phyloP scores from a whole-genome alignment of 2,329 filamentous ascomycete genomes.

The Sporothrix sp. region DNA sequence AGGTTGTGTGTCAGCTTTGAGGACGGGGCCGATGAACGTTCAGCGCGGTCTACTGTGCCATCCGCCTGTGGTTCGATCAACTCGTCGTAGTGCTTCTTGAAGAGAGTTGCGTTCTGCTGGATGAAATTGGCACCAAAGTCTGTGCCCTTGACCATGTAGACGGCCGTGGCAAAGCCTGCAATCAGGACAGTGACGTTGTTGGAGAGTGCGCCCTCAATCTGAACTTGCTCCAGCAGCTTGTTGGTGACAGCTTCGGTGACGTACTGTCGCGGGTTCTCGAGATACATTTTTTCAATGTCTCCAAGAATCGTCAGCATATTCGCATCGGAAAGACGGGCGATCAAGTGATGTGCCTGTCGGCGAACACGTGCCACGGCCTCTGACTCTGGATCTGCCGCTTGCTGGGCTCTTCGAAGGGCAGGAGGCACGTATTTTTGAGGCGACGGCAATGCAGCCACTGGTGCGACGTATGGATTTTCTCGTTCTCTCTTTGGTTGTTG shows the following conservation, averaged over 20 bases:
- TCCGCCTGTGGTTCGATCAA: slow-evolving; percentile 23
- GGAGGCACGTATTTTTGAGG: slow-evolving; percentile 79
- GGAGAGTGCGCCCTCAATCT: slow-evolving; percentile 65
- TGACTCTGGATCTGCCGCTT: slow-evolving; percentile 33
- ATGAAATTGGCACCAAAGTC: slow-evolving; percentile 85
- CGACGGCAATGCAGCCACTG: slow-evolving; percentile 34
- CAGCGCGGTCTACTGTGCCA: slow-evolving; percentile 14
- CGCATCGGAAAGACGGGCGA: slow-evolving; percentile 88
- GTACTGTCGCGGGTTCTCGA: slow-evolving; percentile 73
- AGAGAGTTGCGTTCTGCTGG: slow-evolving; percentile 44
- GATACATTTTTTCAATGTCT: slow-evolving; percentile 76
- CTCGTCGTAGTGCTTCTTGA: slow-evolving; percentile 55
- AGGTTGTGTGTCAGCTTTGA: slow-evolving; percentile 64
- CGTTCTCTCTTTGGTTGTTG: slow-evolving; percentile 19
- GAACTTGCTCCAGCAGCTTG: slow-evolving; percentile 67
- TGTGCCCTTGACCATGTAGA: slow-evolving; percentile 78
- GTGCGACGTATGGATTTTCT: slow-evolving; percentile 87
- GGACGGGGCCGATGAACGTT: slow-evolving; percentile 11
- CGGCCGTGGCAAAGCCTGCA: slow-evolving; percentile 77
- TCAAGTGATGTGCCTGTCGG: slow-evolving; percentile 73
- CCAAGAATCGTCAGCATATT: slow-evolving; percentile 77
- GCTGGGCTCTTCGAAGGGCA: slow-evolving; percentile 54
- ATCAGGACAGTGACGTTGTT: slow-evolving; percentile 88
- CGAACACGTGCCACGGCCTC: slow-evolving; percentile 63
- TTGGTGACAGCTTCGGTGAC: slow-evolving; percentile 75